Evolutionary conservation across 2,329 filamentous ascomycete species (phyloP), one percentile per base, ranked within the genome.

Genomic region (Neofusicoccum kwambonambiense): DNA sequence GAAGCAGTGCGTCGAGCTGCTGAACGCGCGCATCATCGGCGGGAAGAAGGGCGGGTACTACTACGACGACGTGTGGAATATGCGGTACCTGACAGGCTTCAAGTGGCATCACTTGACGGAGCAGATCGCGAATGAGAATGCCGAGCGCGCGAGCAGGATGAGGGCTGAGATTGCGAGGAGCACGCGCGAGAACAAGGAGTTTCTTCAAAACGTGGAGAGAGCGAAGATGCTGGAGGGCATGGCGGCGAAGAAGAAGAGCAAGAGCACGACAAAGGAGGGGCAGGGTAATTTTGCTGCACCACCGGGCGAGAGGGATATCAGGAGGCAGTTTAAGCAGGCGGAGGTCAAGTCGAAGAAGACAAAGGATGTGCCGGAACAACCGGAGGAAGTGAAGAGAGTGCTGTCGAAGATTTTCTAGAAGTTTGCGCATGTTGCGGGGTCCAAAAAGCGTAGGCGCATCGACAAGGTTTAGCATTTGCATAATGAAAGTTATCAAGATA

Each of bases 41-140:
- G 92, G 92, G 31, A 93, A 93, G 80, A 96, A 96, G 80, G 86
- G 91, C 12, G 86, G 85, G 56, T 92, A 90, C 75, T 96, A 94
- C 79, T 87, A 90, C 70, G 92, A 96, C 75, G 92, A 96, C 75
- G 84, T 96, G 50, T 96, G 92, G 92, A 93, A 90, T 71, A 80
- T 95, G 68, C 84, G 90, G 67, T 96, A 96, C 73, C 80, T 96
- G 67, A 89, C 87, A 68, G 91, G 90, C 1, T 94, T 95, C 80
- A 95, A 94, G 77, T 96, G 92, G 92, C 81, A 77, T 54, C 78
- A 84, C 70, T 71, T 86, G 68, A 92, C 90, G 64, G 89, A 91
- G 75, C 90, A 93, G 78, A 93, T 94, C 69, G 84, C 90, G 45
- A 85, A 89, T 34, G 92, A 96, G 81, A 92, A 93, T 74, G 91